A percentile compares a stretch with the other conserved stretches of the same genome.
Evolutionary conservation across 2,329 filamentous ascomycete genomes (phyloP).

Genomic region (Aspergillus sp.): DNA sequence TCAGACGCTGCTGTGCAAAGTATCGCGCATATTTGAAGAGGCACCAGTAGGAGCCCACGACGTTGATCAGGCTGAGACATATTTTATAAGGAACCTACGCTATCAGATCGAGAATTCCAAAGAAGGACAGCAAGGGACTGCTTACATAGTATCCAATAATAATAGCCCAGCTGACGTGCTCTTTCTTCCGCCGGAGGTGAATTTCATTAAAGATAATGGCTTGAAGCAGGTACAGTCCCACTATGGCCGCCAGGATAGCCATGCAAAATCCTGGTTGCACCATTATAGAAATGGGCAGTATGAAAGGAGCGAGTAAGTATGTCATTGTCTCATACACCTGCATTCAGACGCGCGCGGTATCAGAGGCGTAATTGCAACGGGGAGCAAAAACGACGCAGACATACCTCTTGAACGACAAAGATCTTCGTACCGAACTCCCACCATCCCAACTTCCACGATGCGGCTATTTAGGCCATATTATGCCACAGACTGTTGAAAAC

Average conservation of each 20-base stretch:
- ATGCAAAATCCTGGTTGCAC: conserved; percentile 42
- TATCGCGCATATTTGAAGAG: background rate
- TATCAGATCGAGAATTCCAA: background rate
- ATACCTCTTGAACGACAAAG: conserved; percentile 50
- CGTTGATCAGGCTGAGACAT: background rate
- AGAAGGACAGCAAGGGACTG: background rate
- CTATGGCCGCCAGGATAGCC: conserved; percentile 37
- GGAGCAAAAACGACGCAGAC: conserved; percentile 28
- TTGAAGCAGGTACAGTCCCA: conserved; percentile 46
- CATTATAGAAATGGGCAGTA: background rate
- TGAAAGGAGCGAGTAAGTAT: background rate
- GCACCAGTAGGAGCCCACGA: background rate
- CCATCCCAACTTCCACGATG: conserved; percentile 49
- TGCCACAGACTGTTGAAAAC: conserved; percentile 52
- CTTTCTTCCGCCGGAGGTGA: conserved; percentile 47
- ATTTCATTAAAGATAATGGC: conserved; percentile 51
- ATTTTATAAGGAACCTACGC: background rate
- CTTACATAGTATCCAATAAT: conserved; percentile 42
- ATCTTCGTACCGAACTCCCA: conserved; percentile 53
- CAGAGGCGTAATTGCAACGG: background rate
- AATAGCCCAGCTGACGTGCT: conserved; percentile 41
- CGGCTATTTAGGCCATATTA: conserved; percentile 48
- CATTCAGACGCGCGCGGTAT: background rate
- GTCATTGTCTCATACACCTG: background rate
- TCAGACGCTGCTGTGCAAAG: background rate